Base-by-base conservation (phyloP, 306 rosid species). In the Benincasa hispida region DNA sequence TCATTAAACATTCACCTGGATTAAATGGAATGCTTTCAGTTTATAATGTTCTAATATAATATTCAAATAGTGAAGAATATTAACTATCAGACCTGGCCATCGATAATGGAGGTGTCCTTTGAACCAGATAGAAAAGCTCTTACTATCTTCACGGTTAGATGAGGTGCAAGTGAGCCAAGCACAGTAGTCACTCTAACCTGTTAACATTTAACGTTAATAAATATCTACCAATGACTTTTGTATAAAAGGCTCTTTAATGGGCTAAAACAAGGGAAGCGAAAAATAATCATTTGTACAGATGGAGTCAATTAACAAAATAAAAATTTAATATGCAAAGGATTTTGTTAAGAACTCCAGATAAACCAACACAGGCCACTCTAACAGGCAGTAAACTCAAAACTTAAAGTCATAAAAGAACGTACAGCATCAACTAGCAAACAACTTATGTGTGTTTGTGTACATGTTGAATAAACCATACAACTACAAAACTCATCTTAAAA, bases 101-200 rank as follows among this genome's bases (percentile, higher is more conserved):
- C 89, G 79, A 90, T 83, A 67, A 86, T 37, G 58, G 93, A 83
- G 42, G 88, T 72, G 78, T 72, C 92, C 85, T 90, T 89, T 53
- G 92, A 87, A 82, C 78, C 86, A 79, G 88, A 73, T 81, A 80
- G 83, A 79, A 86, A 84, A 62, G 91, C 97, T 83, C 57, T 87
- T 73, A 89, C 88, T 76, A 95, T 86, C 84, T 89, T 95, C 86
- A 92, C 99, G 15, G 91, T 86, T 80, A 92, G 81, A 77, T 89
- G 89, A 58, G 99, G 98, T 50, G 93, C 92, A 88, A 83, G 83
- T 82, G 98, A 92, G 76, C 99, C 98, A 83, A 95, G 92, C 73
- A 87, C 97, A 5, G 97, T 92, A 84, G 70, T 89, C 51, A 95
- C 97, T 89, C 84, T 89, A 66, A 92, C 98, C 99, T 95, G 87